Conservation (phyloP, 2,329 filamentous ascomycete genomes). For the Cryphonectria nitschkei region DNA sequence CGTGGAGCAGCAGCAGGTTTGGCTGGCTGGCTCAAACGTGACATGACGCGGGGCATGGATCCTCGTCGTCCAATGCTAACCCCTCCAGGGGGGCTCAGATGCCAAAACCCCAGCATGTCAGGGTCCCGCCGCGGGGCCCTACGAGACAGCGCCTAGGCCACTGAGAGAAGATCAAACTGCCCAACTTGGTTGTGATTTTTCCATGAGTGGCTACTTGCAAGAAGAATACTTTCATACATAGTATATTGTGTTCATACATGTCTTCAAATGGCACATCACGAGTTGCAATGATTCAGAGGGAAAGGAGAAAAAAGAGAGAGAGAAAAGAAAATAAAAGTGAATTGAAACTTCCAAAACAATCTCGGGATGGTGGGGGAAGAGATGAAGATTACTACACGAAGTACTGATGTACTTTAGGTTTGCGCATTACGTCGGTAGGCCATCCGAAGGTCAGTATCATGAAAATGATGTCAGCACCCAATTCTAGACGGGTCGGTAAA, state of each 20-base stretch:
- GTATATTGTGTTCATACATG: not conserved
- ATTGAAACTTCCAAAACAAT: too few species aligned
- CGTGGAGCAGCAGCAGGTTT: conserved; percentile 7
- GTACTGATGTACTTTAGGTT: too few species aligned
- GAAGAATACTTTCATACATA: not conserved
- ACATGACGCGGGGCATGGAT: conserved; percentile 8
- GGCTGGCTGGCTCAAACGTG: not conserved
- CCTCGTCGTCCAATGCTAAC: conserved; percentile 16
- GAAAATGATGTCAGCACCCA: not conserved
- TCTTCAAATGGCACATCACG: too few species aligned
- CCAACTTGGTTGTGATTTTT: not conserved
- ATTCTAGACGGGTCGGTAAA: not conserved
- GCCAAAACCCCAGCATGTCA: not conserved
- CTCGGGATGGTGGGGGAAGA: not conserved
- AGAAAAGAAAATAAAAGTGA: too few species aligned
- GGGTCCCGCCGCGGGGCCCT: conserved; percentile 13
- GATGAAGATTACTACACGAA: not conserved
- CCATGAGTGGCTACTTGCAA: not conserved
- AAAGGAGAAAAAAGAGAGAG: too few species aligned
- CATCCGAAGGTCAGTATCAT: too few species aligned
- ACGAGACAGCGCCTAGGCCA: not conserved
- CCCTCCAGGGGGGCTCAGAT: conserved; percentile 4
- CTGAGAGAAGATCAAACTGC: not conserved
- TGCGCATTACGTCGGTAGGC: too few species aligned
- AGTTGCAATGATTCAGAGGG: too few species aligned